Evolutionary conservation across 805 yeast genomes (phyloP), one percentile per base, ranked within the genome.

Genomic region (Starmerella bombi): DNA sequence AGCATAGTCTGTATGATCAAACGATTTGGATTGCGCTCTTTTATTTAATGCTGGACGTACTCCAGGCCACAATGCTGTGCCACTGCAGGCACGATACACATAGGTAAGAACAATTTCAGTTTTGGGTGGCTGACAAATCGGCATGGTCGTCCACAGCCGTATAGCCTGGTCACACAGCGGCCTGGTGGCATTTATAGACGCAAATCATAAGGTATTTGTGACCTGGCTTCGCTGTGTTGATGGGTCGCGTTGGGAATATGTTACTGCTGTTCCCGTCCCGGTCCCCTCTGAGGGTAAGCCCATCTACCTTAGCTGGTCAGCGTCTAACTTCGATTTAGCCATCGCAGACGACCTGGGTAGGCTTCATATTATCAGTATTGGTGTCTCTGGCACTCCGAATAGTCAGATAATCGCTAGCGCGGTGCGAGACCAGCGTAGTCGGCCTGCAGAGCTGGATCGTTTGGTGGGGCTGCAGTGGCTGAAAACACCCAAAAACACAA

Each of bases 201-300:
- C 59, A 59, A 35, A 51, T 57, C 35, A 37, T n/a, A 16, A 41
- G 50, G 57, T 83, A 18, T 62, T 65, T 36, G 60, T 82, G 44
- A 77, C 93, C 0, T 75, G 78, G 58, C 54, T 84, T 43, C 86
- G 78, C 50, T 75, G 84, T 44, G 59, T 72, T 12, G 78, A 82
- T 56, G 96, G 95, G 1, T 66, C 68, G 25, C 60, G 68, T 34
- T 88, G 96, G 96, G 75, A 76, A 49, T 64, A 85, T 45, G 81
- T 85, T 1, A 62, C 67, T 7, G 73, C 82, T 1, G 65, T 69
- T 20, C 59, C 57, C 22, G 54, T 66, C 25, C 52, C 49, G 14
- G 51, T 46, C 27, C 43, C 54, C 20, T 18, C 46, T 10, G 49
- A 48, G 21, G 34, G 47, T 15, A 40, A 40, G 27, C 53, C 55